Conservation (phyloP, 1,284 basidiomycete genomes). For the Microbotryum lychnidis-dioicae region DNA sequence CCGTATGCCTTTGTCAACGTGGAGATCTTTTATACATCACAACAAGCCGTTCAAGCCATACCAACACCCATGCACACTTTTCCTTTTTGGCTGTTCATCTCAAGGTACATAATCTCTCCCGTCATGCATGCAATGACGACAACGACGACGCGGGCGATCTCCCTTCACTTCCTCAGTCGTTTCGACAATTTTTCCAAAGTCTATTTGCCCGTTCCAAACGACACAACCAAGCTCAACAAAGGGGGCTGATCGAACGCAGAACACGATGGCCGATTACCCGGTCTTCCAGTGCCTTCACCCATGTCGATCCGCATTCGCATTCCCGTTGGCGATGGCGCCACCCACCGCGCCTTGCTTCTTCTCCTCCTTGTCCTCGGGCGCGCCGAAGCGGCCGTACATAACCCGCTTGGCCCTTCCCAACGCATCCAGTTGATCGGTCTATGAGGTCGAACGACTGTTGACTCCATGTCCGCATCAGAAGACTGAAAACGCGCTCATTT, state of each 20-base stretch:
- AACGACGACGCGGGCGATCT: neutral
- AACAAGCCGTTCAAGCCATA: no score
- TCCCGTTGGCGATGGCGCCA: slow-evolving; percentile 39
- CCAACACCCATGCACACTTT: no score
- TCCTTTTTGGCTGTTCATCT: no score
- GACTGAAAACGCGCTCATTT: no score
- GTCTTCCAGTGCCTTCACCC: slow-evolving; percentile 83
- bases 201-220: slow-evolving; percentile 40
- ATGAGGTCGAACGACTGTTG: no score
- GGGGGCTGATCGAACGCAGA: slow-evolving; percentile 10
- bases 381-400: slow-evolving; percentile 56
- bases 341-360: slow-evolving; percentile 70
- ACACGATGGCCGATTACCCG: slow-evolving; percentile 54
- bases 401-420: slow-evolving; percentile 49
- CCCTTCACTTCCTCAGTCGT: slow-evolving; percentile 48
- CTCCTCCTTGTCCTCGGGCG: slow-evolving; percentile 1
- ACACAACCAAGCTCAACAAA: neutral
- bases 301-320: neutral
- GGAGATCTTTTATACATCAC: no score
- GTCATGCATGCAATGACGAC: no score
- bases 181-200: slow-evolving; percentile 83
- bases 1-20: no score
- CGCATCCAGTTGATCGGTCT: no score
- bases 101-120: no score
- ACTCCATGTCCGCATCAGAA: no score